A percentile compares a stretch with the other conserved stretches of the same genome.
Conservation (phyloP, 2,329 filamentous ascomycete genomes). For the Talaromyces sp. region DNA sequence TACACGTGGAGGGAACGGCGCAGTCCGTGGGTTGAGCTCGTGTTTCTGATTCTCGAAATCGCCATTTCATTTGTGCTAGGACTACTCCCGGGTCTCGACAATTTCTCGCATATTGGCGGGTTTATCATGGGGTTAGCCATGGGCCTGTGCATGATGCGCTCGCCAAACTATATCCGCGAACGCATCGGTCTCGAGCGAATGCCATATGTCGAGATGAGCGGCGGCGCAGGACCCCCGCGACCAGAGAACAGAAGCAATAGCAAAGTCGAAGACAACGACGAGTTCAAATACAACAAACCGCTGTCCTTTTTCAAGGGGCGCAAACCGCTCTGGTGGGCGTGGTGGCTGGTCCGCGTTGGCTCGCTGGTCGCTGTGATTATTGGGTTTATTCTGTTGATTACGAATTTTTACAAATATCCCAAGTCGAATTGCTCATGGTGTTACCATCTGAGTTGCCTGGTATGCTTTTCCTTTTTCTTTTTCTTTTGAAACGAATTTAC, state of each 20-base stretch:
- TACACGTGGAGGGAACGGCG: conserved; percentile 84
- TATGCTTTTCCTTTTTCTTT: conserved; percentile 48
- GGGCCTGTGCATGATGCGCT: conserved; percentile 82
- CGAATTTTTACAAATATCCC: conserved; percentile 83
- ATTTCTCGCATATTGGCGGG: conserved; percentile 95
- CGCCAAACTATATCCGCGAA: conserved; percentile 72
- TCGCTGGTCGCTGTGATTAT: conserved; percentile 76
- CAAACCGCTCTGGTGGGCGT: conserved; percentile 93
- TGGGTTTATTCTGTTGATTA: conserved; percentile 78
- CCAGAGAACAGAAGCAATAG: conserved; percentile 13
- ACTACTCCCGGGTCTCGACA: conserved; percentile 86
- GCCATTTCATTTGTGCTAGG: conserved; percentile 88
- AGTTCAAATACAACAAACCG: conserved; percentile 45
- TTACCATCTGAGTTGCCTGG: conserved; percentile 89
- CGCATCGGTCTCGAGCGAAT: conserved; percentile 66
- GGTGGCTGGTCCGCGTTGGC: conserved; percentile 83
- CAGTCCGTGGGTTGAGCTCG: conserved; percentile 75
- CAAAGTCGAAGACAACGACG: conserved; percentile 32
- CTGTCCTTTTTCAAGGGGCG: conserved; percentile 83
- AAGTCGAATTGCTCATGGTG: conserved; percentile 78
- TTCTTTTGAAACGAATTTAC: background rate
- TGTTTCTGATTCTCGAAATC: conserved; percentile 81
- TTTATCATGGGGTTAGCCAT: conserved; percentile 88
- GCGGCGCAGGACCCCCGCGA: conserved; percentile 35
- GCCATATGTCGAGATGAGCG: conserved; percentile 66